Base-by-base conservation (phyloP, 345 rosid species). In the Lumnitzera racemosa region DNA sequence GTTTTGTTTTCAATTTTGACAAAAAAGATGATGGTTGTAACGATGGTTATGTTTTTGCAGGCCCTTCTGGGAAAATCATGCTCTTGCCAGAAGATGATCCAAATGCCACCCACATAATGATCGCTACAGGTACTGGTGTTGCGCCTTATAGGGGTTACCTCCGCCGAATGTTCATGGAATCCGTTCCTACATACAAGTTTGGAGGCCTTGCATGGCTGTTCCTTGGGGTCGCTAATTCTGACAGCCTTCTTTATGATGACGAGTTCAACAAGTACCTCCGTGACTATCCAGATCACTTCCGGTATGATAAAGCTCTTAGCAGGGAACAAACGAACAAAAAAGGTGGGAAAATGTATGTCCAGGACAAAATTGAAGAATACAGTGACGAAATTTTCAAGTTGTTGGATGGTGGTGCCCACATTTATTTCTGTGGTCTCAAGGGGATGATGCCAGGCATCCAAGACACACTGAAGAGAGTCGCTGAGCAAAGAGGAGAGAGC, bases 371-470 rank as follows among this genome's bases (percentile, higher is more conserved):
- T 2, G 95, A 90, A 78, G 99, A 94, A 65, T 90, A 88, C 78
- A 90, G 99, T 13, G 90, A 94, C 2, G 89, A 88, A 61, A 80
- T 94, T 61, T 94, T 94, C 79, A 90, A 86, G 66, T 86, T 88
- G 14, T 68, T 94, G 77, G 99, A 90, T n/a, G 62, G 63, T 17
- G 97, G 99, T 49, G 99, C 97, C 1, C 99, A 94, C 74, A 90
- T 94, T 15, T 94, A 94, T 62, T 94, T 94, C 82, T 94, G 99
- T 5, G 99, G 99, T 68, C 96, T 94, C 5, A 87, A 76, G 75
- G 99, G 99, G 61, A 94, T 94, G 99, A 94, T 94, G 99, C 97
- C 99, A 0, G 99, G 97, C 58, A 90, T 94, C 64, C 99, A 94
- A 67, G 92, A 83, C 16, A 94, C 99, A 1, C 77, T 94, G 61